Percentiles rank a stretch among this genome's conserved stretches.
Conservation (phyloP, 2,329 filamentous ascomycete species). For the Phoma sp. region DNA sequence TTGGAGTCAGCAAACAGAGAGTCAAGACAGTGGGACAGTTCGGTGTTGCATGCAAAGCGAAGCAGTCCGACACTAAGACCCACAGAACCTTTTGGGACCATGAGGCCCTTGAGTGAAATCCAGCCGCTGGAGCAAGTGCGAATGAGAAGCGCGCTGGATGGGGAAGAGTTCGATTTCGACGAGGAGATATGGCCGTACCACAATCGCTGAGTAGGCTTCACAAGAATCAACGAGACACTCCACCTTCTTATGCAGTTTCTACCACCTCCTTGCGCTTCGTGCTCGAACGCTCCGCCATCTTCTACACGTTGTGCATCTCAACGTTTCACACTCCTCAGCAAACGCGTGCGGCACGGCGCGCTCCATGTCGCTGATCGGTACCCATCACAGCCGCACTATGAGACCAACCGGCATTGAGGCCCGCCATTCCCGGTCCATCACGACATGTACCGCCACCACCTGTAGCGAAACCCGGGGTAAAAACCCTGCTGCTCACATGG, state of each 20-base stretch:
- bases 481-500: background rate
- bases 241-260: too few relatives aligned
- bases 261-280: background rate
- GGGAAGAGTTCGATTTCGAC: slow-evolving; percentile 6
- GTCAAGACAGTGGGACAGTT: slow-evolving; percentile 12
- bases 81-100: slow-evolving; percentile 15
- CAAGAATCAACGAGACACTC: too few relatives aligned
- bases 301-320: too few relatives aligned
- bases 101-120: slow-evolving; percentile 27
- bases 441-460: background rate
- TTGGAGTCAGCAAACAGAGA: slow-evolving; percentile 19
- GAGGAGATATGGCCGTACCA: slow-evolving; percentile 5
- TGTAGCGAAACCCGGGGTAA: slow-evolving; percentile 2
- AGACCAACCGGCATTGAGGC: background rate
- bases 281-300: background rate
- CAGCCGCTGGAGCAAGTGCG: slow-evolving; percentile 35
- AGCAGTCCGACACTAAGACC: slow-evolving; percentile 25
- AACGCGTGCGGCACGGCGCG: background rate
- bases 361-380: slow-evolving; percentile 3
- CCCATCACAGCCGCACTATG: background rate
- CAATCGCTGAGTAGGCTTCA: background rate
- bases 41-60: slow-evolving; percentile 5
- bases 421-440: background rate
- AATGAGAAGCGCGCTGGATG: slow-evolving; percentile 19
- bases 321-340: too few relatives aligned